Conservation (phyloP, 495 filamentous ascomycete species). For the Tuber aestivum region DNA sequence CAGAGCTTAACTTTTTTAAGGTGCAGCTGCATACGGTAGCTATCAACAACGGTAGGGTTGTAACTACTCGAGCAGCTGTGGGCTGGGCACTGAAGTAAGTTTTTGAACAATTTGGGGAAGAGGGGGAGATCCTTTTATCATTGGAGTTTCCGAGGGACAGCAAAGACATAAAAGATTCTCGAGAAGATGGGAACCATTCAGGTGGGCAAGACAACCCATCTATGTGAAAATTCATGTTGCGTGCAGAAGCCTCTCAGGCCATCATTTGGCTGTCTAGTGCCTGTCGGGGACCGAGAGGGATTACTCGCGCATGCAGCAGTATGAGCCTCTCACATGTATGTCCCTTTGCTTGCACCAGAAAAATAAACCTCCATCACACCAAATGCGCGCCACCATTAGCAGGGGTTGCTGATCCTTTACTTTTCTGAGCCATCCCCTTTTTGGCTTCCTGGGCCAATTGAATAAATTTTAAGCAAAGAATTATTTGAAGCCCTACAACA, state of each 20-base stretch:
- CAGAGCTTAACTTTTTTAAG: constrained; percentile 5
- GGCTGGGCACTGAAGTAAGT: neutral
- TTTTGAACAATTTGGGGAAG: neutral
- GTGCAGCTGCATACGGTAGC: neutral
- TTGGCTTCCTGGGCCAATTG: neutral
- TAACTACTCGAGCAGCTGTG: neutral
- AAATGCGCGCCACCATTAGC: constrained; percentile 1
- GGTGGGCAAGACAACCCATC: neutral
- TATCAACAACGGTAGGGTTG: neutral
- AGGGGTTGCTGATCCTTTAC: neutral
- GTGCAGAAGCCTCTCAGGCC: neutral
- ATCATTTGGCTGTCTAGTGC: neutral
- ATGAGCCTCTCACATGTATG: constrained; percentile 4
- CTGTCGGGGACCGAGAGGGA: neutral
- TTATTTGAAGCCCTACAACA: neutral
- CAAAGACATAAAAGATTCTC: neutral
- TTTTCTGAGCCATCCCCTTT: neutral
- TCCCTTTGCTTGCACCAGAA: neutral
- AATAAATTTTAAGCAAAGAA: neutral
- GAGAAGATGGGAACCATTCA: neutral
- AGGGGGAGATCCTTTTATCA: neutral
- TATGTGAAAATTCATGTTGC: neutral
- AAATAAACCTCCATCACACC: neutral
- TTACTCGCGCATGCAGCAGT: constrained; percentile 3
- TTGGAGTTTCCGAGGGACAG: neutral